Evolutionary conservation across 176 grass and related monocot species (phyloP), one percentile per base, ranked within the genome.

Genomic region (Phragmites australis): DNA sequence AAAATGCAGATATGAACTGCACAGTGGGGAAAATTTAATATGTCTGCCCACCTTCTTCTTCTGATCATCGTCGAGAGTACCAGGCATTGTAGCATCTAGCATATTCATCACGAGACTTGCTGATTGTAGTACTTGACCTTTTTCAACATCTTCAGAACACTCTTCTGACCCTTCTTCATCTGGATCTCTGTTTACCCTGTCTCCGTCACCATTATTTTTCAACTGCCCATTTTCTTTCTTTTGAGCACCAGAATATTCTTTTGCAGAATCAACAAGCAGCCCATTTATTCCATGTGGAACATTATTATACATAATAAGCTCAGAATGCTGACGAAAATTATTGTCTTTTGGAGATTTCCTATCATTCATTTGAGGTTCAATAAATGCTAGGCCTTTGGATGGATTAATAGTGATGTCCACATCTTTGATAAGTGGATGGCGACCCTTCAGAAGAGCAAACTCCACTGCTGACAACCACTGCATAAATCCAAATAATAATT

Each of bases 381-480:
- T 39, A 80, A 83, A 94, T 85, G 92, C 55, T 80, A 92, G 58
- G 64, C 81, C 77, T 92, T 94, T 97, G 72, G 95, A 89, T 76
- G 95, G 88, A 61, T 90, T 94, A 70, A 97, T 87, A 40, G 92
- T 81, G 37, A 94, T 84, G 68, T 97, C 95, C 4, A 97, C 82
- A 73, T 97, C 92, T 87, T 94, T 88, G 70, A 94, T 85, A 88
- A 97, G 90, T 42, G 95, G 95, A 88, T 97, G 95, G 26, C 95
- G 92, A 69, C 95, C 95, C 85, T 97, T 97, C 48, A 94, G 76
- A 89, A 97, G 83, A 60, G 95, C 85, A 87, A 97, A 78, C 83
- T 97, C 95, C 47, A 91, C 95, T 72, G 90, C 92, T 78, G 92
- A 94, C 31, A 97, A 44, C 95, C 95, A 97, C 95, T 97, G 78